These are phyloP conservation scores for Fraxinus anomala DNA, from an alignment of 257 asterid species.

Conservation along the genomic window DNA sequence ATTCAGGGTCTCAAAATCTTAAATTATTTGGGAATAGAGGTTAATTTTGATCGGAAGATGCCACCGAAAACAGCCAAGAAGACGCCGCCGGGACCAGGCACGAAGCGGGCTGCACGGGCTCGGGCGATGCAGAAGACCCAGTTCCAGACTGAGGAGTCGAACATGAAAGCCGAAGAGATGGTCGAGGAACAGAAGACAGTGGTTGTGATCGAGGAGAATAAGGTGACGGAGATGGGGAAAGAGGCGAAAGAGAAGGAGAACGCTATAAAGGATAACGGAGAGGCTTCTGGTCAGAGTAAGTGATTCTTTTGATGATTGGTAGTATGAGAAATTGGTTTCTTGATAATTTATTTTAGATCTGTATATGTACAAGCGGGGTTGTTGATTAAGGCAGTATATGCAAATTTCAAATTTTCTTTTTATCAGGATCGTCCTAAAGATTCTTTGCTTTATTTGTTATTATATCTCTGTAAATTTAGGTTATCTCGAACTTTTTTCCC, in stretches of 20 bases:
- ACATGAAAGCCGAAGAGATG: constrained; percentile 43
- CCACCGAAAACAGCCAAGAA: constrained; percentile 71
- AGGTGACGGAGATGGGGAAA: constrained; percentile 23
- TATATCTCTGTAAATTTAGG: neutral
- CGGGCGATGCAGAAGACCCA: constrained; percentile 36
- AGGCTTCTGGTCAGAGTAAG: constrained; percentile 39
- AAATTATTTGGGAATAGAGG: neutral
- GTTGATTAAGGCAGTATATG: neutral
- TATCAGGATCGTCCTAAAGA: neutral
- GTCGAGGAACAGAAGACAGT: constrained; percentile 34
- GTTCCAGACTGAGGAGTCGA: constrained; percentile 36
- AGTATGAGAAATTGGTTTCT: constrained; percentile 4
- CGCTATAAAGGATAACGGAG: neutral
- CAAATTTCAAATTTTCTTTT: neutral
- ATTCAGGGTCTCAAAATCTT: neutral
- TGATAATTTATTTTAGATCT: constrained; percentile 12
- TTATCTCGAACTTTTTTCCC: neutral
- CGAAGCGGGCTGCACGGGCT: constrained; percentile 61
- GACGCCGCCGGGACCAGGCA: constrained; percentile 74
- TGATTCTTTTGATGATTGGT: constrained; percentile 2
- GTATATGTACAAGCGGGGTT: neutral
- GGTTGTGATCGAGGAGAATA: constrained; percentile 32
- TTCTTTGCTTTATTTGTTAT: neutral
- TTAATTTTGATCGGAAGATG: constrained; percentile 39
- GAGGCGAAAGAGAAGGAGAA: neutral